These are phyloP conservation scores for Epichloe typhina DNA, from an alignment of 2,329 filamentous ascomycete species.

Conservation along the genomic window DNA sequence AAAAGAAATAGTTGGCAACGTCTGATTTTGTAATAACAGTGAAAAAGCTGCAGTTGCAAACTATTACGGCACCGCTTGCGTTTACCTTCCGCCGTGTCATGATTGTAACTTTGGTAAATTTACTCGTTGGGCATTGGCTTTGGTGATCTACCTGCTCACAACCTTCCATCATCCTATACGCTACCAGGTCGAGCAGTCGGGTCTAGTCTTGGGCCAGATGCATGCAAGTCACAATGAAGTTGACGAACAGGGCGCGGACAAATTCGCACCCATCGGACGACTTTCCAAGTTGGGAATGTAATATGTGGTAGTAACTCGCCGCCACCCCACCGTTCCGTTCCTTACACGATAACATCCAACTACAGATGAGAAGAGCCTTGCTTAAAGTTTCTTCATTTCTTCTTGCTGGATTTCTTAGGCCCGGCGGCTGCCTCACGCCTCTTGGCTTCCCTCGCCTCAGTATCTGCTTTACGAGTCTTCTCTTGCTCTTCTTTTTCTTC, in stretches of 20 bases:
- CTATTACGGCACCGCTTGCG: too few relatives aligned
- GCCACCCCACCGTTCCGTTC: neutral
- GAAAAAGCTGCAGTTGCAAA: too few relatives aligned
- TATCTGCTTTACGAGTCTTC: conserved; percentile 32
- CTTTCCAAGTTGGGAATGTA: neutral
- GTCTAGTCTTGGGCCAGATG: too few relatives aligned
- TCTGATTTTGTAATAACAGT: too few relatives aligned
- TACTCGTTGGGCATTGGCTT: too few relatives aligned
- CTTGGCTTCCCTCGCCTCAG: conserved; percentile 43
- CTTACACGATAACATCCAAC: neutral
- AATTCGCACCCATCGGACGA: neutral
- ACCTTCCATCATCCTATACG: too few relatives aligned
- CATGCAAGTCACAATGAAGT: too few relatives aligned
- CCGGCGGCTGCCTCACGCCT: conserved; percentile 39
- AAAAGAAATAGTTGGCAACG: too few relatives aligned
- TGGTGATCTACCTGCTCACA: too few relatives aligned
- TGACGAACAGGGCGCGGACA: neutral
- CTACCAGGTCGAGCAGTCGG: too few relatives aligned
- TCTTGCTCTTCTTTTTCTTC: conserved; percentile 42
- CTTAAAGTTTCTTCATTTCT: conserved; percentile 19
- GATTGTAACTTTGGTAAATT: too few relatives aligned
- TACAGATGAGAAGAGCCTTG: neutral
- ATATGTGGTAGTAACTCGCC: neutral
- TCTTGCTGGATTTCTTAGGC: conserved; percentile 36
- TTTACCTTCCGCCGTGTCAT: too few relatives aligned